phyloP scores from a whole-genome alignment of 306 rosid genomes.

The Rosa rugosa region DNA sequence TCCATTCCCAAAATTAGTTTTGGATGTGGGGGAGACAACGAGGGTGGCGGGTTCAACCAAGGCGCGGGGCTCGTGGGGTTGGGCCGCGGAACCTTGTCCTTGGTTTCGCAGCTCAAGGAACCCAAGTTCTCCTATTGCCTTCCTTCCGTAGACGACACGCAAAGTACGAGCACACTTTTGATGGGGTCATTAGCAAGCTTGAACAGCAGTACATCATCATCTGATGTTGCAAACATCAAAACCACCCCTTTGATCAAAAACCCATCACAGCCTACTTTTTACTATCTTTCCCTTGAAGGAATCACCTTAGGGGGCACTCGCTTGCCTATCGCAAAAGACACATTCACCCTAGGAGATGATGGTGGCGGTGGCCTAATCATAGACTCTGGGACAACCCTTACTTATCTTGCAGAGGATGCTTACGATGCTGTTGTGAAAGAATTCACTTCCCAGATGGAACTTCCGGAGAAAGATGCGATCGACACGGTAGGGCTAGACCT shows the following conservation, averaged over 20 bases:
- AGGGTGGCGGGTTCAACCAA: constrained; percentile 77
- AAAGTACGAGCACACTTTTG: constrained; percentile 49
- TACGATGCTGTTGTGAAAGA: constrained; percentile 46
- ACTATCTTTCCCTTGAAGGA: constrained; percentile 73
- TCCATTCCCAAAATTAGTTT: constrained; percentile 54
- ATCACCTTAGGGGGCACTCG: constrained; percentile 63
- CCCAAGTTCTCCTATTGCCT: constrained; percentile 76
- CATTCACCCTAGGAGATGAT: constrained; percentile 50
- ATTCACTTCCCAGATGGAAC: constrained; percentile 51
- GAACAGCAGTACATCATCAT: constrained; percentile 20
- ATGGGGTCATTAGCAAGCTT: constrained; percentile 57
- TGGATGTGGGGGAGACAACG: constrained; percentile 81
- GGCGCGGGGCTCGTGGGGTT: constrained; percentile 79
- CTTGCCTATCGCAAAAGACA: constrained; percentile 41
- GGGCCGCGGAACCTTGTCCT: constrained; percentile 76
- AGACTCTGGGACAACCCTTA: constrained; percentile 87
- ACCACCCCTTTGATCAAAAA: constrained; percentile 61
- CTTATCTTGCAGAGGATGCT: constrained; percentile 50
- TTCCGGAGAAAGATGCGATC: constrained; percentile 35
- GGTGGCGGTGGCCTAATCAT: constrained; percentile 83
- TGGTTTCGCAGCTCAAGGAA: constrained; percentile 75
- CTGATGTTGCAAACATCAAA: neutral
- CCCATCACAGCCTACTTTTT: constrained; percentile 72
- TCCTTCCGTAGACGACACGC: constrained; percentile 53
- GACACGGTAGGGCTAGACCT: constrained; percentile 60